A percentile compares a stretch with the other conserved stretches of the same genome.
Conservation (phyloP, 805 yeast genomes). For the Maudiozyma pseudohumilis region DNA sequence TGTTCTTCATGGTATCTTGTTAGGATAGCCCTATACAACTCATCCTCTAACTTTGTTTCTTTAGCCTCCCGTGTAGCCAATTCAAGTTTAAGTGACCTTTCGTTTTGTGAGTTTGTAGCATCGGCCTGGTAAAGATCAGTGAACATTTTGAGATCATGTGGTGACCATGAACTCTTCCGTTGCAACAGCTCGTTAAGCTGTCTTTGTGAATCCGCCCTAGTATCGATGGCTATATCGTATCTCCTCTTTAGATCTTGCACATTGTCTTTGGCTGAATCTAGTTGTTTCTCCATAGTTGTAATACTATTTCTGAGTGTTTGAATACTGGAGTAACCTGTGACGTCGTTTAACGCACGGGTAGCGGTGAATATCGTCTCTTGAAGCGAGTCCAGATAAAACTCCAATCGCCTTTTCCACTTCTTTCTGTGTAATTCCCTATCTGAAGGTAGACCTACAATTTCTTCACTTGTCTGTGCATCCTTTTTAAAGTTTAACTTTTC, state of each 20-base stretch:
- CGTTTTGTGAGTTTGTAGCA: constrained; percentile 59
- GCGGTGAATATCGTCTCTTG: constrained; percentile 51
- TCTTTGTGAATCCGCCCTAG: constrained; percentile 62
- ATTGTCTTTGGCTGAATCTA: constrained; percentile 38
- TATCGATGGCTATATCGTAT: constrained; percentile 52
- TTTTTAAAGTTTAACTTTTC: constrained; percentile 28
- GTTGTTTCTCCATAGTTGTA: constrained; percentile 40
- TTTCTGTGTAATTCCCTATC: constrained; percentile 34
- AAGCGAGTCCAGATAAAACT: constrained; percentile 42
- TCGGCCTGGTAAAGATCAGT: constrained; percentile 75
- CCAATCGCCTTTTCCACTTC: constrained; percentile 37
- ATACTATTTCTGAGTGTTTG: constrained; percentile 61
- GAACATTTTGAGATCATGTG: constrained; percentile 72
- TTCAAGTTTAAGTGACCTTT: constrained; percentile 37
- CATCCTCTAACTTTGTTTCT: constrained; percentile 62
- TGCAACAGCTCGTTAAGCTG: constrained; percentile 82
- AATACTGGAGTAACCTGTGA: constrained; percentile 82
- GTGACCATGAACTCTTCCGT: constrained; percentile 73
- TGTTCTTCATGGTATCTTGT: constrained; percentile 94
- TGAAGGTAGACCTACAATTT: constrained; percentile 36
- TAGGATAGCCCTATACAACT: constrained; percentile 65
- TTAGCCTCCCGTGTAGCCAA: constrained; percentile 46
- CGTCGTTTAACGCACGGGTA: constrained; percentile 67
- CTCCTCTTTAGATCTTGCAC: constrained; percentile 40
- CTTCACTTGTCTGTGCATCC: constrained; percentile 26